These are phyloP conservation scores for Boletus rubropictus DNA, from an alignment of 768 basidiomycete species.

Conservation along the genomic window DNA sequence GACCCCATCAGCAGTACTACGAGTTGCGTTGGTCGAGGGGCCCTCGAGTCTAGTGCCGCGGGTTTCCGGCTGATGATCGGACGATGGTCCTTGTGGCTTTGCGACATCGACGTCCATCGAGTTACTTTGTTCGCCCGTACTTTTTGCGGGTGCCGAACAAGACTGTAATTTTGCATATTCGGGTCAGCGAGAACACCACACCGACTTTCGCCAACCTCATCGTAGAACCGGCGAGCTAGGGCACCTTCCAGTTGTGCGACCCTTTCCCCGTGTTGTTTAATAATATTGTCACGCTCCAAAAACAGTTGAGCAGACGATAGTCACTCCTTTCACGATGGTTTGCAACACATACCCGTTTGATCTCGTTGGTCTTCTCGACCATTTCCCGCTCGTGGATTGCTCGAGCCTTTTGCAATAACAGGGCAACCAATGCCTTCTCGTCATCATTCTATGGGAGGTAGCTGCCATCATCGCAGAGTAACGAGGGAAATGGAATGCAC, in stretches of 20 bases:
- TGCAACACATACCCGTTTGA: conserved; percentile 40
- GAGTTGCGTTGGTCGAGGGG: conserved; percentile 7
- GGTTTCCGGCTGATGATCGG: conserved; percentile 17
- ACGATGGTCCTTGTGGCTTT: conserved; percentile 5
- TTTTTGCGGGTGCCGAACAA: conserved; percentile 8
- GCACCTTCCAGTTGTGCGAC: conserved; percentile 42
- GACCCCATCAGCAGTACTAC: conserved; percentile 1
- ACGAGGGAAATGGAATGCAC: conserved; percentile 29
- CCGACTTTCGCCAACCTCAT: conserved; percentile 20
- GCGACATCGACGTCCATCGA: conserved; percentile 7
- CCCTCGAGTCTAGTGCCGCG: conserved; percentile 15
- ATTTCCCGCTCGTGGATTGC: conserved; percentile 48
- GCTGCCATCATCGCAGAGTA: conserved; percentile 12
- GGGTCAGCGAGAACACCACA: conserved; percentile 14
- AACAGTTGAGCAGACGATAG: conserved; percentile 1
- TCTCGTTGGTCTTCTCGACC: conserved; percentile 51
- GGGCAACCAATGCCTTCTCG: conserved; percentile 46
- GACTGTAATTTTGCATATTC: conserved; percentile 12
- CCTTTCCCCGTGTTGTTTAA: conserved; percentile 39
- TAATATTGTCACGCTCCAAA: conserved; percentile 44
- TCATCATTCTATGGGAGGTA: conserved; percentile 36
- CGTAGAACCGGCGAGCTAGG: conserved; percentile 41
- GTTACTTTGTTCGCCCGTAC: conserved; percentile 10
- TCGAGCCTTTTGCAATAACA: conserved; percentile 40
- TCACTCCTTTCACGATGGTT: conserved; percentile 4